Evolutionary conservation across 73 alveolate species (phyloP).

Genomic region (Uronychia binucleata): DNA sequence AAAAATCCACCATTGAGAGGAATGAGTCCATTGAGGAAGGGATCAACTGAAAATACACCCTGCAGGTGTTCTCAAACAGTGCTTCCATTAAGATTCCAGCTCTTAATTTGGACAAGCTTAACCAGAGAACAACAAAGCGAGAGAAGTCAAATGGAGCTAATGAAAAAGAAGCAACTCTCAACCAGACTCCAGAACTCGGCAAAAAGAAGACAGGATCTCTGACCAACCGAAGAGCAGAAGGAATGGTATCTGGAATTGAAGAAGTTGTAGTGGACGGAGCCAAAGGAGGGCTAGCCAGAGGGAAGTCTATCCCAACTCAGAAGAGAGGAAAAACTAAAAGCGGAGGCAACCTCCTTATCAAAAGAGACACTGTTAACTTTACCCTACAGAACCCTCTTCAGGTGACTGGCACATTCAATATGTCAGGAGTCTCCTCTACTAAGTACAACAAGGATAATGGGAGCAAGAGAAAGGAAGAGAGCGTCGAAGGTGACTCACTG

Average conservation of each 20-base stretch:
- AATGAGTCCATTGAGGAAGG: not conserved
- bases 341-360: not conserved
- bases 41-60: not conserved
- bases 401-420: too few species aligned
- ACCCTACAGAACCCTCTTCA: too few species aligned
- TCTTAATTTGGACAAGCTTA: not conserved
- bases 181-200: not conserved
- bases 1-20: not conserved
- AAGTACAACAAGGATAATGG: too few species aligned
- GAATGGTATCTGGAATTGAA: not conserved
- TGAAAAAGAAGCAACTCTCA: not conserved
- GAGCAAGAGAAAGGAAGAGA: too few species aligned
- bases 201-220: not conserved
- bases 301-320: not conserved
- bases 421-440: too few species aligned
- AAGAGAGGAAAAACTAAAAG: not conserved
- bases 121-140: not conserved
- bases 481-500: too few species aligned
- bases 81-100: not conserved
- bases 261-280: not conserved
- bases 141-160: too few species aligned
- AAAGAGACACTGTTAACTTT: not conserved
- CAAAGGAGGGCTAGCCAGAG: not conserved
- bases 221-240: not conserved
- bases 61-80: not conserved